Evolutionary conservation across 345 rosid genomes (phyloP), one percentile per base, ranked within the genome.

Genomic region (Hypericum perforatum): DNA sequence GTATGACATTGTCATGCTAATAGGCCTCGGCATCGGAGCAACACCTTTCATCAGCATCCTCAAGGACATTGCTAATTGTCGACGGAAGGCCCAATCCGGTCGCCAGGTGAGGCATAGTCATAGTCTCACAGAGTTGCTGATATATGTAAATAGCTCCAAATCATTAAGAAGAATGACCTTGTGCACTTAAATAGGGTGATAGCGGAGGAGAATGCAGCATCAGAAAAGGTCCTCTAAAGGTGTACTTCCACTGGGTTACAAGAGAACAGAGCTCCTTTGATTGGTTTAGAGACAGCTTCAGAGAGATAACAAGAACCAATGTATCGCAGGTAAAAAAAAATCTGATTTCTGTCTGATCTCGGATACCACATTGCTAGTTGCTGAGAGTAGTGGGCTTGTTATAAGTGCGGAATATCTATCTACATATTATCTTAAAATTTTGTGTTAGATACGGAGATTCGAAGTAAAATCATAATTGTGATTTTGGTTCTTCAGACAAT

Each of bases 41-140:
- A 81, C 86, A 4, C 86, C 83, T 4, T 81, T 77, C 68, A 64
- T 78, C 43, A 75, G 81, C 77, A 73, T 81, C 64, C 76, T 81
- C 56, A 71, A 67, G 65, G 83, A 81, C 50, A 13, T 75, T 2
- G 62, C 60, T 5, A 49, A 39, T 41, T 51, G 52, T 11, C 40
- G 57, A 22, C 53, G 52, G 37, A 49, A 53, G 43, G 32, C 63
- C 43, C 14, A 29, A 9, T 32, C 14, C 32, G 44, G 53, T 45
- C 53, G 11, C 13, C 15, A 12, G 2, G 15, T 39, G 16, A 8
- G 40, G 37, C n/a, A 36, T 41, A 12, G n/a, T 11, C 46, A 56
- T 29, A 22, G 3, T 10, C 13, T 43, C 40, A 57, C 45, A 10
- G 16, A 37, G 9, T 11, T 8, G 3, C 40, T 32, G 40, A 6